phyloP scores from a whole-genome alignment of 352 stramenopile species.

The Pythium graminicola region DNA sequence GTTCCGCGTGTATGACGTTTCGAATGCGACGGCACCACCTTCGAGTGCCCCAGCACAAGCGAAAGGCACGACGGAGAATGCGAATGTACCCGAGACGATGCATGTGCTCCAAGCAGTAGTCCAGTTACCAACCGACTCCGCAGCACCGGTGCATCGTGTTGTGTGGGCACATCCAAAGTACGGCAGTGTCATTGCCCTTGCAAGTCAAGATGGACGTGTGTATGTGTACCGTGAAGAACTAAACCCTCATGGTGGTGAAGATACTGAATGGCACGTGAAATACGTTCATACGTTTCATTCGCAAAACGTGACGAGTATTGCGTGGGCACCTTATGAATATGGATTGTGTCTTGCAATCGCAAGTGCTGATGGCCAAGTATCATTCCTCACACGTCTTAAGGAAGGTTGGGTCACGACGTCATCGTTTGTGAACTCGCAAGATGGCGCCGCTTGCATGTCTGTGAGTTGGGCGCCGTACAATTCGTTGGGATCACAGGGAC shows the following conservation, averaged over 20 bases:
- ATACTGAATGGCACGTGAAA: constrained; percentile 70
- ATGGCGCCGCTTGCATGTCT: constrained; percentile 62
- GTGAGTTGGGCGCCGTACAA: constrained; percentile 87
- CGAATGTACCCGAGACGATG: background rate
- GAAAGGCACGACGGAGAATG: constrained; percentile 6
- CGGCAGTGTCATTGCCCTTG: constrained; percentile 68
- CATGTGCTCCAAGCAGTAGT: constrained; percentile 64
- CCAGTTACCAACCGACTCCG: constrained; percentile 53
- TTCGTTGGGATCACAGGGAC: constrained; percentile 66
- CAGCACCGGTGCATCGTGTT: constrained; percentile 65
- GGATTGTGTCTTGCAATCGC: constrained; percentile 71
- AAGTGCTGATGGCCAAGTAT: constrained; percentile 77
- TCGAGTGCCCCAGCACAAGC: constrained; percentile 9
- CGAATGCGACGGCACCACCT: constrained; percentile 31
- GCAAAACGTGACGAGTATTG: constrained; percentile 71
- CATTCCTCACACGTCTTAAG: constrained; percentile 72
- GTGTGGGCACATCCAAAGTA: constrained; percentile 85
- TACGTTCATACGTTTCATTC: constrained; percentile 69
- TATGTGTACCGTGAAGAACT: constrained; percentile 83
- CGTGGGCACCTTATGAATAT: constrained; percentile 85
- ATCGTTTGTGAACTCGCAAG: constrained; percentile 67
- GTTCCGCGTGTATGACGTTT: constrained; percentile 81
- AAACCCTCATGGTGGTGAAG: constrained; percentile 31
- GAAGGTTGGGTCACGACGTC: constrained; percentile 78
- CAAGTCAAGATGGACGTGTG: constrained; percentile 73